phyloP scores from a whole-genome alignment of 2,329 filamentous ascomycete species.

The Phialophora chinensis region DNA sequence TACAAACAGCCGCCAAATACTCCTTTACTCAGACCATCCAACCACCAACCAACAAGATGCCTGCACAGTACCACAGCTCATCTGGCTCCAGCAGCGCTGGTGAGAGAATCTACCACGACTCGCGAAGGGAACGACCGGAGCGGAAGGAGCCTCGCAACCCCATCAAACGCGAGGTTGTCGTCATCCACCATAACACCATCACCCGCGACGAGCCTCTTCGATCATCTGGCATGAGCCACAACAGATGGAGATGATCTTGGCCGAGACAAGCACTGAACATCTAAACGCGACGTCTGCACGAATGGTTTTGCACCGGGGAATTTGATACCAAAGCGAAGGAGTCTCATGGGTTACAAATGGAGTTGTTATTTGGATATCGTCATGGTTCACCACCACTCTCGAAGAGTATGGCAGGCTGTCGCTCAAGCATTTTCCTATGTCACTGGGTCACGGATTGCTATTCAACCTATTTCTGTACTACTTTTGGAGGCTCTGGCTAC shows the following conservation, averaged over 20 bases:
- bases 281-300: conserved; percentile 21
- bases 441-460: conserved; percentile 15
- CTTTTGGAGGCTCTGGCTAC: conserved; percentile 25
- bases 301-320: conserved; percentile 16
- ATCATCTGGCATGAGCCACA: conserved; percentile 31
- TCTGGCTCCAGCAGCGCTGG: conserved; percentile 34
- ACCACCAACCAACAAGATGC: conserved; percentile 25
- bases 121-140: conserved; percentile 29
- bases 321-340: conserved; percentile 33
- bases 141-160: conserved; percentile 34
- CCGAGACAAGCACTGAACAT: not conserved
- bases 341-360: conserved; percentile 22
- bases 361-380: conserved; percentile 9
- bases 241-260: conserved; percentile 33
- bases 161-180: conserved; percentile 32
- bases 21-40: not conserved
- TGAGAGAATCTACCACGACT: conserved; percentile 33
- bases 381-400: conserved; percentile 20
- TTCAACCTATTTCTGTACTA: conserved; percentile 15
- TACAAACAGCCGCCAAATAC: not conserved
- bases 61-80: conserved; percentile 34
- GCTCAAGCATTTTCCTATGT: conserved; percentile 25
- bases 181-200: conserved; percentile 33
- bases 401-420: conserved; percentile 21
- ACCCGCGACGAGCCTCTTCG: conserved; percentile 33